A percentile compares a stretch with the other conserved stretches of the same genome.
phyloP scores from a whole-genome alignment of 2,329 filamentous ascomycete species.

The Colletotrichum sp. region DNA sequence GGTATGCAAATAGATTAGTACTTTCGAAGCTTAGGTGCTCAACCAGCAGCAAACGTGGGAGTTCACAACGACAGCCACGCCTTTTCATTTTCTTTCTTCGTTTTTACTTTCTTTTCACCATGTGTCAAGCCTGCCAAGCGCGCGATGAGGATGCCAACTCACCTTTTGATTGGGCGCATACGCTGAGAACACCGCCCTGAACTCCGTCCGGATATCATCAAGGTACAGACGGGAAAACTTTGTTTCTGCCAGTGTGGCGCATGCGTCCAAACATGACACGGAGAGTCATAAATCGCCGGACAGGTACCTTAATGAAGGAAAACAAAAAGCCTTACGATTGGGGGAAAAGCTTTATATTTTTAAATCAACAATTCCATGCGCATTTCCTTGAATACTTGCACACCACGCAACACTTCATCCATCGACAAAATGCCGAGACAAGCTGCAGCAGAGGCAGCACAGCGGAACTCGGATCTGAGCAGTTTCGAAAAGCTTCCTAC shows the following conservation, averaged over 20 bases:
- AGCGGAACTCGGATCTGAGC: not conserved
- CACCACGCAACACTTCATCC: not conserved
- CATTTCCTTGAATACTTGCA: not conserved
- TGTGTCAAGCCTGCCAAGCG: not conserved
- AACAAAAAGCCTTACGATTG: not conserved
- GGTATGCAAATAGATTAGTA: not conserved
- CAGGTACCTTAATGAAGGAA: not conserved
- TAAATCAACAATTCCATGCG: not conserved
- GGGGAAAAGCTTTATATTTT: accelerated
- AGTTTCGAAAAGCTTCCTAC: not conserved
- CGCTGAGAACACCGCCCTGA: not conserved
- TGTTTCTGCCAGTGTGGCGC: not conserved
- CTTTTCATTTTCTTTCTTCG: not conserved
- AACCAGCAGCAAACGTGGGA: not conserved
- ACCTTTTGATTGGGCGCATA: not conserved
- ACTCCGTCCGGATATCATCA: not conserved
- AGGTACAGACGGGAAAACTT: not conserved
- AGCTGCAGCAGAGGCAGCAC: not conserved
- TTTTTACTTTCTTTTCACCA: not conserved
- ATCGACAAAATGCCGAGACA: not conserved
- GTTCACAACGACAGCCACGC: not conserved
- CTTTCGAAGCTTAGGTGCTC: not conserved
- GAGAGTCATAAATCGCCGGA: accelerated
- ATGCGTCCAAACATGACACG: not conserved
- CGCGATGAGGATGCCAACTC: not conserved